Conservation (phyloP, 768 basidiomycete species). For the Kwoniella sp. region DNA sequence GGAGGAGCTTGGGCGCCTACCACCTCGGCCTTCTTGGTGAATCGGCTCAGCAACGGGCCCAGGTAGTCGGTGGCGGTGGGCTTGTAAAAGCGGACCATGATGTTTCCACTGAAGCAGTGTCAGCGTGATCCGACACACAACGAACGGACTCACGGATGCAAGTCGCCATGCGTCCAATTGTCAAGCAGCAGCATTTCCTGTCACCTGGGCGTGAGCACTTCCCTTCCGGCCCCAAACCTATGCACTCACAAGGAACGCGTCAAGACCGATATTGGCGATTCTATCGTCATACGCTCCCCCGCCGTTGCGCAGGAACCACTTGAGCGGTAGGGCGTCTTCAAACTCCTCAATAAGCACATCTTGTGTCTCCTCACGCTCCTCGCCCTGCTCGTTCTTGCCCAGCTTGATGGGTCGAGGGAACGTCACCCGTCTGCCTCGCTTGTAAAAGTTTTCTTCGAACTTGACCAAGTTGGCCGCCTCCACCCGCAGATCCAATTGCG, state of each 20-base stretch:
- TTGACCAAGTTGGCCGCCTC: slow-evolving; percentile 80
- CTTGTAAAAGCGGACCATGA: slow-evolving; percentile 94
- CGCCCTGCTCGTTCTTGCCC: slow-evolving; percentile 60
- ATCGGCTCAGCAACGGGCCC: slow-evolving; percentile 60
- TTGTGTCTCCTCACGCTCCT: slow-evolving; percentile 24
- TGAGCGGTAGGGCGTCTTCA: slow-evolving; percentile 84
- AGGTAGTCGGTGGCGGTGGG: slow-evolving; percentile 65
- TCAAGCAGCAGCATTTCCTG: slow-evolving; percentile 97
- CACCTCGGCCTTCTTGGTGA: slow-evolving; percentile 51
- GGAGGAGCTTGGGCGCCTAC: slow-evolving; percentile 16
- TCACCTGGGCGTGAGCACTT: no score
- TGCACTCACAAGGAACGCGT: slow-evolving; percentile 79
- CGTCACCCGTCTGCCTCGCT: slow-evolving; percentile 68
- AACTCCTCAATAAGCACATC: slow-evolving; percentile 88
- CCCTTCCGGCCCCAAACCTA: neutral
- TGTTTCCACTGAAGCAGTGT: slow-evolving; percentile 62
- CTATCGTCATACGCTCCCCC: slow-evolving; percentile 86
- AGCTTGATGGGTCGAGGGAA: slow-evolving; percentile 76
- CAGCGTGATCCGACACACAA: neutral
- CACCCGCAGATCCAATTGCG: slow-evolving; percentile 82
- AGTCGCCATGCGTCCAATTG: slow-evolving; percentile 80
- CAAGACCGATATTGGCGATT: slow-evolving; percentile 85
- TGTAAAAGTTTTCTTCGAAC: slow-evolving; percentile 81
- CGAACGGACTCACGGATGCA: slow-evolving; percentile 48
- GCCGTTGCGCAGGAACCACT: slow-evolving; percentile 78